These are phyloP conservation scores for Cercospora citrullina DNA, from an alignment of 2,329 filamentous ascomycete species.

Conservation along the genomic window DNA sequence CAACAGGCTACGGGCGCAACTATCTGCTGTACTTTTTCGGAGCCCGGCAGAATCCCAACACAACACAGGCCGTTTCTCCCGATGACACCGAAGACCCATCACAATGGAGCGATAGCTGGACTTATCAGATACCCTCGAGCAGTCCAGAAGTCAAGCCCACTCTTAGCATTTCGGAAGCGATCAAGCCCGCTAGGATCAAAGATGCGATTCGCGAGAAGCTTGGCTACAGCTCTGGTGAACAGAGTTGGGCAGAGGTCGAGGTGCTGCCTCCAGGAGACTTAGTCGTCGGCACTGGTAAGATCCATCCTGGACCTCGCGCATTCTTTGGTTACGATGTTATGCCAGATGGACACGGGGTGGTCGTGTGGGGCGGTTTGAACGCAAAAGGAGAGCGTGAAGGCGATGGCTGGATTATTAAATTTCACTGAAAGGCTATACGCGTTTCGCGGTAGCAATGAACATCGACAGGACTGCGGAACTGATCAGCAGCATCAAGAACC, in stretches of 20 bases:
- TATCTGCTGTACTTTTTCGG: constrained; percentile 49
- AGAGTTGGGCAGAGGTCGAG: constrained; percentile 47
- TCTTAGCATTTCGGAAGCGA: constrained; percentile 31
- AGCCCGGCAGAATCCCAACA: constrained; percentile 24
- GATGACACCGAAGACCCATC: constrained; percentile 26
- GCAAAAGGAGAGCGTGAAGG: constrained; percentile 46
- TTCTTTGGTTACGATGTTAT: constrained; percentile 45
- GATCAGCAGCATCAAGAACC: background rate
- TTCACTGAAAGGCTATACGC: constrained; percentile 12
- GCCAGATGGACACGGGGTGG: constrained; percentile 41
- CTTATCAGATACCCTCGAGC: constrained; percentile 46
- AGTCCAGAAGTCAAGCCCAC: constrained; percentile 32
- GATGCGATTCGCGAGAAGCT: constrained; percentile 45
- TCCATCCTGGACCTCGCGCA: constrained; percentile 48
- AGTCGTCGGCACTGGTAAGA: constrained; percentile 42
- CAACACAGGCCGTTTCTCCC: constrained; percentile 24
- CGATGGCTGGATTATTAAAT: constrained; percentile 47
- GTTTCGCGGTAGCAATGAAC: background rate
- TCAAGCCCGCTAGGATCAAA: constrained; percentile 49
- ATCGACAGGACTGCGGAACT: constrained; percentile 5
- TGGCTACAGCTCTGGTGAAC: constrained; percentile 44
- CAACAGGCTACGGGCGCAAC: constrained; percentile 47
- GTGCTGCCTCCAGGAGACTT: constrained; percentile 40
- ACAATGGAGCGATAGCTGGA: constrained; percentile 48
- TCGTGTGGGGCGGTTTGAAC: constrained; percentile 48